Conservation (phyloP, 1,284 basidiomycete genomes). For the Cryptococcus wingfieldii region DNA sequence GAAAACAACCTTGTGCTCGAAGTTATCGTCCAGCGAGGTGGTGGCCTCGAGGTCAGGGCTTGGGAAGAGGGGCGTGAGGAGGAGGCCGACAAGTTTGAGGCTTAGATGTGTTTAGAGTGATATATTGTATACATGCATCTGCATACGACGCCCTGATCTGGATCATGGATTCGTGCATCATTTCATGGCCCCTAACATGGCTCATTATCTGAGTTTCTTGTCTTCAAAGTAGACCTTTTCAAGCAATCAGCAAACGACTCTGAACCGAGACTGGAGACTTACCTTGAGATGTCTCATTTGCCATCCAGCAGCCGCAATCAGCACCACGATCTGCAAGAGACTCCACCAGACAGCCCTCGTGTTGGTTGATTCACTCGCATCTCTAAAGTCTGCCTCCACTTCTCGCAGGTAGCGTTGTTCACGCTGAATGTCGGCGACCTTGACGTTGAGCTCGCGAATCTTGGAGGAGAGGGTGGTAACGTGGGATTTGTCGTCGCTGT, state of each 20-base stretch:
- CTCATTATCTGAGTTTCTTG: constrained; percentile 66
- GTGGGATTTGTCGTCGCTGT: constrained; percentile 66
- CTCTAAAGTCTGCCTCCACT: constrained; percentile 83
- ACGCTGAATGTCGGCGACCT: constrained; percentile 83
- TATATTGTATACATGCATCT: background rate
- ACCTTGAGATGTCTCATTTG: constrained; percentile 89
- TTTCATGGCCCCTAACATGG: background rate
- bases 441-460: constrained; percentile 85
- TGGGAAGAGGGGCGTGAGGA: constrained; percentile 44
- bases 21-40: constrained; percentile 54
- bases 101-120: constrained; percentile 3
- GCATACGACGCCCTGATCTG: background rate
- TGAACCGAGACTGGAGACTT: constrained; percentile 36
- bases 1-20: constrained; percentile 62
- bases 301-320: constrained; percentile 84
- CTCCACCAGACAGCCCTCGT: constrained; percentile 89
- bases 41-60: constrained; percentile 51
- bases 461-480: constrained; percentile 80
- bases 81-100: constrained; percentile 30
- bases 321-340: constrained; percentile 74
- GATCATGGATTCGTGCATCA: background rate
- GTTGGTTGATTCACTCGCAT: constrained; percentile 86
- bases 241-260: background rate
- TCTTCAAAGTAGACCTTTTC: constrained; percentile 79
- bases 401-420: constrained; percentile 99